A percentile compares a stretch with the other conserved stretches of the same genome.
phyloP scores from a whole-genome alignment of 164 flowering plant species.

The Macadamia tetraphylla region DNA sequence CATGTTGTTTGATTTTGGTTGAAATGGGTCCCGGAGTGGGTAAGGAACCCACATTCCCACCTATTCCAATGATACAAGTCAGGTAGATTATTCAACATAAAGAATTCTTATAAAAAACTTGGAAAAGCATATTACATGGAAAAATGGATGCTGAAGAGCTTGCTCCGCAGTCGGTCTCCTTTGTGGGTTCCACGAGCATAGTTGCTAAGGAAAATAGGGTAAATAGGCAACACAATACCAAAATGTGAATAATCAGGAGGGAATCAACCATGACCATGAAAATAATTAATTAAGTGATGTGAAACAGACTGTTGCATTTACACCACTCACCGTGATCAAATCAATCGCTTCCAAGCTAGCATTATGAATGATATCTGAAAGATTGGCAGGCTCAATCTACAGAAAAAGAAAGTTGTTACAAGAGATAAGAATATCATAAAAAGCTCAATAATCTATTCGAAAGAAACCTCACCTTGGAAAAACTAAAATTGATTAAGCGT shows the following conservation, averaged over 20 bases:
- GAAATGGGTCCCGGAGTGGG: constrained; percentile 48
- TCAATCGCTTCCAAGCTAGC: constrained; percentile 77
- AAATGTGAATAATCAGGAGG: neutral
- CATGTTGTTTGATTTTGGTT: constrained; percentile 27
- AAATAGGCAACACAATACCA: constrained; percentile 5
- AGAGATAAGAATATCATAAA: neutral
- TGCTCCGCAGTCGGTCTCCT: constrained; percentile 81
- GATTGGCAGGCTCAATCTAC: constrained; percentile 53
- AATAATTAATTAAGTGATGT: neutral
- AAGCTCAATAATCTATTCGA: neutral
- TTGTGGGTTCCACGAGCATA: constrained; percentile 76
- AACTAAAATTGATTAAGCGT: constrained; percentile 31
- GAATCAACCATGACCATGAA: neutral
- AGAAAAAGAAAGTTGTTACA: constrained; percentile 7
- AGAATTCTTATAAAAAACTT: constrained; percentile 5
- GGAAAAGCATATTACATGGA: constrained; percentile 43
- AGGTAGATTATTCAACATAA: constrained; percentile 6
- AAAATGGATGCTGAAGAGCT: constrained; percentile 73
- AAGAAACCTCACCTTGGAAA: constrained; percentile 36
- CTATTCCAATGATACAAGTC: constrained; percentile 28
- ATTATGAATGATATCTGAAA: constrained; percentile 59
- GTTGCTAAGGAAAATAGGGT: constrained; percentile 31
- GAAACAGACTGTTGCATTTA: neutral
- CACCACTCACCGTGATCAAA: constrained; percentile 53
- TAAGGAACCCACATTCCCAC: constrained; percentile 43